A percentile compares a stretch with the other conserved stretches of the same genome.
These are phyloP conservation scores for Umbellularia californica DNA, from an alignment of 164 flowering plant genomes.

Conservation along the genomic window DNA sequence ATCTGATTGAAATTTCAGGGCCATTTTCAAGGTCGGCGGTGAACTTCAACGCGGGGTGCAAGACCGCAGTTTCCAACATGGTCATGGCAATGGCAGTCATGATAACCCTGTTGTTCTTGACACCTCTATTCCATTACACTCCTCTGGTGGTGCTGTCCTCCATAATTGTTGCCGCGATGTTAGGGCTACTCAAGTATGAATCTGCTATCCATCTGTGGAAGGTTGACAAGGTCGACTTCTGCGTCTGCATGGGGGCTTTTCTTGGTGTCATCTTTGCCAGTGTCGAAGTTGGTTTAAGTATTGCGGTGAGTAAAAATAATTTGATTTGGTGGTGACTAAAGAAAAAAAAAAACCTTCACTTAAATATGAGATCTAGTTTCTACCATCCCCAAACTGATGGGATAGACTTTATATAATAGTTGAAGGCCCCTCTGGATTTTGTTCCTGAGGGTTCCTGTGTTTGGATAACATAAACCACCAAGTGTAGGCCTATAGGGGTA, in stretches of 20 bases:
- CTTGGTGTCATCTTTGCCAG: conserved; percentile 61
- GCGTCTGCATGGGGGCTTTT: conserved; percentile 53
- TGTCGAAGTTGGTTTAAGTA: conserved; percentile 50
- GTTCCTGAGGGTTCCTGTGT: no score
- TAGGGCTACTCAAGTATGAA: conserved; percentile 64
- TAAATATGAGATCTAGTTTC: no score
- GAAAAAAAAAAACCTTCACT: no score
- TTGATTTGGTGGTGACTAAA: no score
- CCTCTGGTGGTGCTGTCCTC: conserved; percentile 71
- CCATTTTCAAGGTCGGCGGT: conserved; percentile 75
- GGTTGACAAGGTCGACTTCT: conserved; percentile 64
- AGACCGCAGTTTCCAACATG: conserved; percentile 67
- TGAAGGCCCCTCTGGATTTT: no score
- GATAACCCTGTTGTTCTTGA: conserved; percentile 57
- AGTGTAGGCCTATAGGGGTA: no score
- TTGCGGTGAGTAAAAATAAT: conserved; percentile 38
- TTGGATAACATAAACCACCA: no score
- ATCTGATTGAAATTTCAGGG: conserved; percentile 32
- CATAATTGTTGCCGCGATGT: conserved; percentile 66
- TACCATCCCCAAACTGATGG: no score
- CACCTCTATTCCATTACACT: conserved; percentile 73
- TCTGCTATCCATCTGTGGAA: conserved; percentile 60
- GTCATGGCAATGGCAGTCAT: conserved; percentile 72
- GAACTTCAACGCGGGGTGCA: conserved; percentile 82
- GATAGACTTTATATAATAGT: no score